Conservation (phyloP, 2,329 filamentous ascomycete genomes). For the Alternaria sp. region DNA sequence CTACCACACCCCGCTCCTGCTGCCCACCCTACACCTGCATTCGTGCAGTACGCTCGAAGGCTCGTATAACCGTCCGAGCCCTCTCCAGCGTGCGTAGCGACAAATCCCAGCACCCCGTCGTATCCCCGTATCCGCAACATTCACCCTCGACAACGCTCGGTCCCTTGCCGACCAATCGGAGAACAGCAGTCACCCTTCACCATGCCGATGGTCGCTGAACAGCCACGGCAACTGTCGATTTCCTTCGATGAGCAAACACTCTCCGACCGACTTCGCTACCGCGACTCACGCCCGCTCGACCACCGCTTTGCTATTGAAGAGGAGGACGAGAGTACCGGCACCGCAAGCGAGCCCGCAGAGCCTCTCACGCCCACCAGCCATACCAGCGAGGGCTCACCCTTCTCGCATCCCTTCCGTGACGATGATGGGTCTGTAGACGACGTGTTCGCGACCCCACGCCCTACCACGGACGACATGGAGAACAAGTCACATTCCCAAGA, state of each 20-base stretch:
- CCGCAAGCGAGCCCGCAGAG: slow-evolving; percentile 51
- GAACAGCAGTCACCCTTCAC: slow-evolving; percentile 14
- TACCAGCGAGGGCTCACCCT: slow-evolving; percentile 41
- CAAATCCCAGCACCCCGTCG: slow-evolving; percentile 15
- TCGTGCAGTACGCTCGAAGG: slow-evolving; percentile 33
- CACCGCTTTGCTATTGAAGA: slow-evolving; percentile 46
- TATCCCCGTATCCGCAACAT: slow-evolving; percentile 15
- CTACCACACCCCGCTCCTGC: slow-evolving; percentile 28
- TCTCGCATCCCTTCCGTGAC: slow-evolving; percentile 41
- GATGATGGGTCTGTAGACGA: slow-evolving; percentile 38
- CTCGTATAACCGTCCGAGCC: slow-evolving; percentile 46
- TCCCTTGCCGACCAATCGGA: slow-evolving; percentile 18
- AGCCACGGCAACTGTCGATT: slow-evolving; percentile 29
- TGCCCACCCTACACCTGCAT: slow-evolving; percentile 31
- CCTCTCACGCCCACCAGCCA: slow-evolving; percentile 52
- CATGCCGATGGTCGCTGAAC: slow-evolving; percentile 38
- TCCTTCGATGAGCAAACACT: slow-evolving; percentile 32
- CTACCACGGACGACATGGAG: slow-evolving; percentile 15
- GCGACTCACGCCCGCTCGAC: slow-evolving; percentile 40
- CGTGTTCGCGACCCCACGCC: slow-evolving; percentile 27
- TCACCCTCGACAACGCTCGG: slow-evolving; percentile 8
- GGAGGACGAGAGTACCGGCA: slow-evolving; percentile 52
- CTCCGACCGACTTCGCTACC: slow-evolving; percentile 32
- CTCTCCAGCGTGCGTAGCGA: slow-evolving; percentile 47
- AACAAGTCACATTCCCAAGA: slow-evolving; percentile 15